phyloP scores from a whole-genome alignment of 352 stramenopile genomes.

The Phytopythium oedochilum region DNA sequence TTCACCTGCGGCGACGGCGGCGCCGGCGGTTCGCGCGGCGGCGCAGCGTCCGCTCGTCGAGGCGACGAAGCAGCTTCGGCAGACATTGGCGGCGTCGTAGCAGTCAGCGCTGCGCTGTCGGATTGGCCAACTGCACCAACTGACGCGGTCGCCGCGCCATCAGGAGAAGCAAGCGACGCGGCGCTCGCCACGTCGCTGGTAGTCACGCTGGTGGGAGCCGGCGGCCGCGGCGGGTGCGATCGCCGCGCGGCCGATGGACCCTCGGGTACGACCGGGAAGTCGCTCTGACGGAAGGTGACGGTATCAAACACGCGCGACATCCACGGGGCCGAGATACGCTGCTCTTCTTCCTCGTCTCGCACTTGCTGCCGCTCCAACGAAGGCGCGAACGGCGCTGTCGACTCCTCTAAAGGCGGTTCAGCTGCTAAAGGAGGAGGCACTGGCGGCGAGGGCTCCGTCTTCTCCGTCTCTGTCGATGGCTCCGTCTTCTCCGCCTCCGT shows the following conservation, averaged over 20 bases:
- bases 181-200: neutral
- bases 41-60: neutral
- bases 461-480: no score
- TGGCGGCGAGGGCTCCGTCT: neutral
- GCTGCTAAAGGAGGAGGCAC: neutral
- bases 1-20: conserved; percentile 5
- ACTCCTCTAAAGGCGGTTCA: no score
- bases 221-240: conserved; percentile 9
- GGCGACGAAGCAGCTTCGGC: no score
- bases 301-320: conserved; percentile 36
- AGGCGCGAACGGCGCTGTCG: neutral
- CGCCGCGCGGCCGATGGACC: conserved; percentile 36
- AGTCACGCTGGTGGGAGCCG: neutral
- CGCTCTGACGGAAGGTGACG: conserved; percentile 27
- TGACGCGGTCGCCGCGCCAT: neutral
- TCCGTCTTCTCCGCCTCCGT: neutral
- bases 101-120: no score
- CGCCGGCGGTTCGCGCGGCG: neutral
- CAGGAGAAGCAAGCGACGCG: neutral
- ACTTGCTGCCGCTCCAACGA: neutral
- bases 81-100: no score
- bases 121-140: neutral
- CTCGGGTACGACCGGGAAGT: conserved; percentile 40
- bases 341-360: neutral
- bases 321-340: conserved; percentile 11